Evolutionary conservation across 2,329 filamentous ascomycete species (phyloP), one percentile per base, ranked within the genome.

Genomic region (Fusarium sp.): DNA sequence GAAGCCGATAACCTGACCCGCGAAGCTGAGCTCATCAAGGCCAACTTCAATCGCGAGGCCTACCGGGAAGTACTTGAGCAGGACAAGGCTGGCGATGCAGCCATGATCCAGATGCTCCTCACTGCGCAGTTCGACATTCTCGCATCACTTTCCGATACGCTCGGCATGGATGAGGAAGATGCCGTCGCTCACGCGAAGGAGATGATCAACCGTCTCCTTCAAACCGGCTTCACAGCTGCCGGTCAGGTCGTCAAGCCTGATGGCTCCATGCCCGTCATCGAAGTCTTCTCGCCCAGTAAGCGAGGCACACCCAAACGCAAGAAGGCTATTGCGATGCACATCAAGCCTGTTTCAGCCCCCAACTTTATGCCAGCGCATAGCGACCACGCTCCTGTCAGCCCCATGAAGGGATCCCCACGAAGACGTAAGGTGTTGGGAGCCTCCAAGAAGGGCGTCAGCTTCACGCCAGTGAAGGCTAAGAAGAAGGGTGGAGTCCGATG

Each of bases 101-200:
- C 89, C 24, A 90, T 93, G 74, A 87, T 98, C 78, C 95, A 98
- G 82, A 89, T 94, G 56, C 88, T 99, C 62, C 89, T 98, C 17
- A 92, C 93, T 60, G 94, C 96, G 18, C 96, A 98, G 78, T 97
- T 99, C 76, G 95, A 98, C 78, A 96, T 95, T 5, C 89, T 98
- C 69, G 87, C 94, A 9, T 94, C 95, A 2, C 89, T 99, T 61
- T 91, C 92, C 62, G 93, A 94, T 74, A 94, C 96, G 31, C 89
- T 96, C 75, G 87, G 89, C 41, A 94, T 98, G 91, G 92, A 89
- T 66, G 94, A 97, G 80, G 90, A 92, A 39, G 92, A 97, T 70
- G 96, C 96, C 3, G 89, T 98, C 5, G 86, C 92, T 22, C 91
- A 93, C 63, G 96, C 95, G 33, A 94, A 92, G 80, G 87, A 87